Conservation (phyloP, 352 stramenopile genomes). For the Pilasporangium apinafurcum region DNA sequence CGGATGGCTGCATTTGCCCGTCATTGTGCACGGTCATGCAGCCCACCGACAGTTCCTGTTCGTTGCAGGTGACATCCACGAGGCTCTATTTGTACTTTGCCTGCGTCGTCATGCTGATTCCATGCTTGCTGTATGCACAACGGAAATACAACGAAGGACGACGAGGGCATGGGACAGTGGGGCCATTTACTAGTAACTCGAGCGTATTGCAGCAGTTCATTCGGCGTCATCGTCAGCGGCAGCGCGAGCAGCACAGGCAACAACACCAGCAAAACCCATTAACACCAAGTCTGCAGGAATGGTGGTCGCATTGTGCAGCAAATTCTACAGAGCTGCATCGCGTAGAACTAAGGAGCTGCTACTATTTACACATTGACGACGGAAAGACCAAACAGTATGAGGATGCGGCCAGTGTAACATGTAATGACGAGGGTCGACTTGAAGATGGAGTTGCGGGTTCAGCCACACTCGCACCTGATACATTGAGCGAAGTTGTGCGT, state of each 20-base stretch:
- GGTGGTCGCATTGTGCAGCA: too few species aligned
- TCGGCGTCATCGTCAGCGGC: slow-evolving; percentile 10
- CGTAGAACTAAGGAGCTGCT: slow-evolving; percentile 11
- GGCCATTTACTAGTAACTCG: too few species aligned
- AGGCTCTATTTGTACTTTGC: slow-evolving; percentile 24
- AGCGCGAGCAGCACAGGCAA: slow-evolving; percentile 30
- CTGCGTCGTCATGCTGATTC: slow-evolving; percentile 16
- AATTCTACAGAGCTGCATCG: slow-evolving; percentile 5
- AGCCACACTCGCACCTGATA: too few species aligned
- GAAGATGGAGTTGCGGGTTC: too few species aligned
- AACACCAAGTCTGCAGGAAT: too few species aligned
- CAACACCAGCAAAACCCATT: too few species aligned
- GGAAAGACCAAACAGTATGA: too few species aligned
- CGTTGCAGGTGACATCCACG: slow-evolving; percentile 6
- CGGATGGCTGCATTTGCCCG: slow-evolving; percentile 31
- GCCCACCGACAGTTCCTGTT: background rate
- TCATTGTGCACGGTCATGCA: slow-evolving; percentile 25
- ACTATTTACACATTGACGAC: too few species aligned
- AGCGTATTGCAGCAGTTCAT: slow-evolving; percentile 1
- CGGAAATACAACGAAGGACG: slow-evolving; percentile 22
- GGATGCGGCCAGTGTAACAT: too few species aligned
- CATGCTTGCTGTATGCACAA: slow-evolving; percentile 33
- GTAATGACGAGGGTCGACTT: too few species aligned
- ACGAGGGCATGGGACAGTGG: too few species aligned
- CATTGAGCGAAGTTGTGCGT: too few species aligned